A percentile compares a stretch with the other conserved stretches of the same genome.
phyloP scores from a whole-genome alignment of 2,329 filamentous ascomycete species.

The Madurella fahalii region DNA sequence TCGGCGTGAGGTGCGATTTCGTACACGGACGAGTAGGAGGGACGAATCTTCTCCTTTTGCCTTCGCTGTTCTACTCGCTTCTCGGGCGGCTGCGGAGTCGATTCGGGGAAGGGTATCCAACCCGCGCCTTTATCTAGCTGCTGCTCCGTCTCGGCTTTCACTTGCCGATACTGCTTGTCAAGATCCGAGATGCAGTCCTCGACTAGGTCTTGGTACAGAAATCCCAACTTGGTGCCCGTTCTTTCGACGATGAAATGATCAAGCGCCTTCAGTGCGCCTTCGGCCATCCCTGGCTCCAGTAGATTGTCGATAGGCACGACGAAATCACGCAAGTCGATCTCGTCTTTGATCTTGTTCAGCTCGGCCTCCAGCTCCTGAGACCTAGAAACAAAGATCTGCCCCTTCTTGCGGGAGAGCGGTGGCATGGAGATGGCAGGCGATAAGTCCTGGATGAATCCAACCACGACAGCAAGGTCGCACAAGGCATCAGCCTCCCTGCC shows the following conservation, averaged over 20 bases:
- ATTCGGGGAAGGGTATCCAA: slow-evolving; percentile 17
- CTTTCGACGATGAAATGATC: slow-evolving; percentile 34
- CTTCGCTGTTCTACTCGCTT: slow-evolving; percentile 32
- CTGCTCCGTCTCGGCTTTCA: slow-evolving; percentile 23
- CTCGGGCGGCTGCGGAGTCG: slow-evolving; percentile 22
- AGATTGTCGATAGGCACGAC: slow-evolving; percentile 41
- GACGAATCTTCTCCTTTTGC: slow-evolving; percentile 44
- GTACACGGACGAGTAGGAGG: slow-evolving; percentile 33
- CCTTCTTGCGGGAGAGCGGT: slow-evolving; percentile 36
- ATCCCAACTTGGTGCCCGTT: slow-evolving; percentile 37
- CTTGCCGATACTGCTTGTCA: slow-evolving; percentile 27
- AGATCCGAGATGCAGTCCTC: slow-evolving; percentile 36
- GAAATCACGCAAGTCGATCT: slow-evolving; percentile 37
- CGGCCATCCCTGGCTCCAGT: slow-evolving; percentile 36
- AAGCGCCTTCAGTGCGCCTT: slow-evolving; percentile 30
- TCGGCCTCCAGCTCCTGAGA: slow-evolving; percentile 35
- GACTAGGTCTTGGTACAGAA: slow-evolving; percentile 42
- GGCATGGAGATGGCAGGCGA: slow-evolving; percentile 35
- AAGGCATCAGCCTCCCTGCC: slow-evolving; percentile 35
- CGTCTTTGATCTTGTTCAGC: slow-evolving; percentile 35
- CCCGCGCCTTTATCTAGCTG: slow-evolving; percentile 12
- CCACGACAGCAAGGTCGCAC: slow-evolving; percentile 35
- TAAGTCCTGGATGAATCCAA: slow-evolving; percentile 39
- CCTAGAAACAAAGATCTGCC: slow-evolving; percentile 34
- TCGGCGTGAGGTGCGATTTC: slow-evolving; percentile 25